Percentiles rank a stretch among this genome's conserved stretches.
Evolutionary conservation across 140 eudicot genomes (phyloP).

Genomic region (Oenanthe javanica): DNA sequence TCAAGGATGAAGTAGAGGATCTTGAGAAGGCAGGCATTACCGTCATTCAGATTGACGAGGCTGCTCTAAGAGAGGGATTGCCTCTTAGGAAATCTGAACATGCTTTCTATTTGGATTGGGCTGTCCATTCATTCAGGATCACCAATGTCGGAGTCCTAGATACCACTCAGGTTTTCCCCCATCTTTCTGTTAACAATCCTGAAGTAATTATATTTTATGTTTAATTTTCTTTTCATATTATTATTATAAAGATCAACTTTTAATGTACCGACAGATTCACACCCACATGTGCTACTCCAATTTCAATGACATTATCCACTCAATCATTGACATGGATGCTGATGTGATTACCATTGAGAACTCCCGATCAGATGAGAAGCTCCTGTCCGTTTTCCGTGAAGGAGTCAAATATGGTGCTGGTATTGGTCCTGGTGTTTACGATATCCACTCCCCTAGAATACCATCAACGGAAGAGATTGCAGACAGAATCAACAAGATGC

Average conservation of each 20-base stretch:
- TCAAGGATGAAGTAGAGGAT: slow-evolving; percentile 76
- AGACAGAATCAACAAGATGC: slow-evolving; percentile 73
- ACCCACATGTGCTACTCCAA: slow-evolving; percentile 79
- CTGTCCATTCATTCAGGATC: slow-evolving; percentile 90
- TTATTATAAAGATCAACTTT: not conserved
- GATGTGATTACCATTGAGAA: slow-evolving; percentile 74
- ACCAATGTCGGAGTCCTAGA: slow-evolving; percentile 72
- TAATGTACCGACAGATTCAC: slow-evolving; percentile 38
- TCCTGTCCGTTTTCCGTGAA: slow-evolving; percentile 64
- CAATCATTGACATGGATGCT: slow-evolving; percentile 70
- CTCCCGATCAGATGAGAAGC: slow-evolving; percentile 70
- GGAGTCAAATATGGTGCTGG: slow-evolving; percentile 80
- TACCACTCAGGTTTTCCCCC: slow-evolving; percentile 61
- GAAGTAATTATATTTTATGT: not conserved
- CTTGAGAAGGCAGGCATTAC: slow-evolving; percentile 88
- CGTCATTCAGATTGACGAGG: slow-evolving; percentile 87
- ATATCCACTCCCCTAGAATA: slow-evolving; percentile 80
- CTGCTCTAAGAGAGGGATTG: slow-evolving; percentile 91
- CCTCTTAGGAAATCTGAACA: slow-evolving; percentile 92
- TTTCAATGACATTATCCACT: slow-evolving; percentile 69
- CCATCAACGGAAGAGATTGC: slow-evolving; percentile 69
- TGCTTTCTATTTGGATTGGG: slow-evolving; percentile 89
- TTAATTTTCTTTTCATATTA: not conserved
- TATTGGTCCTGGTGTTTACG: slow-evolving; percentile 69
- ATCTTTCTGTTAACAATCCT: not conserved